Base-by-base conservation (phyloP, 192 early-diverging fungal species). In the Backusella circina region DNA sequence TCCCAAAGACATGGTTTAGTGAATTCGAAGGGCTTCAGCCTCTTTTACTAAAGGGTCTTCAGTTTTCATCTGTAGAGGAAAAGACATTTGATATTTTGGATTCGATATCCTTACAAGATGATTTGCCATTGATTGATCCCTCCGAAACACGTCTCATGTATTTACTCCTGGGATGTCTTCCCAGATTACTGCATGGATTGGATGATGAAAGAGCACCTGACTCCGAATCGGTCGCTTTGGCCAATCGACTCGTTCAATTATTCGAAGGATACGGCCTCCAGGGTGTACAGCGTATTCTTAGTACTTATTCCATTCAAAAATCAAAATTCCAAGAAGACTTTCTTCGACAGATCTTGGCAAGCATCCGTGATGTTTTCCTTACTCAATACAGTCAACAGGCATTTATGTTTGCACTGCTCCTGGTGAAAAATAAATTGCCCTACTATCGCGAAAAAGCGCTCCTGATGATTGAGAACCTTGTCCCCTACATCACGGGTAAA, bases 1-100 rank as follows among this genome's bases (percentile, higher is more conserved):
- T 93, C 37, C 95, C 94, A 15, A 83, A 83, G 30, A 90, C 92
- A 31, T 96, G 95, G 95, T 84, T 77, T 21, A 88, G 91, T 31
- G 82, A 83, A 67, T 95, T 95, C 77, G 80, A 82, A 41, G 95
- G 95, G 9, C 81, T 96, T 50, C 92, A 93, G 47, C 88, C 90
- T 0, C 77, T 95, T 18, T 72, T 96, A 21, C 74, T 94, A 65
- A 86, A 91, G 70, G 95, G 95, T 5, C 78, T 96, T 21, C 83
- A 81, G 23, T 91, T 87, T 1, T 77, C 85, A 2, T 79, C 74
- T 26, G 86, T 86, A 5, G 92, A 92, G 70, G 80, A 85, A 65
- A 74, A 76, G 15, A 84, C 88, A 28, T 76, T 94, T 54, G 65
- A 79, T 26, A 51, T 96, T 26, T 67, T 96, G 54, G 88, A 90